phyloP scores from a whole-genome alignment of 2,329 filamentous ascomycete species.

The Neonectria neomacrospora region DNA sequence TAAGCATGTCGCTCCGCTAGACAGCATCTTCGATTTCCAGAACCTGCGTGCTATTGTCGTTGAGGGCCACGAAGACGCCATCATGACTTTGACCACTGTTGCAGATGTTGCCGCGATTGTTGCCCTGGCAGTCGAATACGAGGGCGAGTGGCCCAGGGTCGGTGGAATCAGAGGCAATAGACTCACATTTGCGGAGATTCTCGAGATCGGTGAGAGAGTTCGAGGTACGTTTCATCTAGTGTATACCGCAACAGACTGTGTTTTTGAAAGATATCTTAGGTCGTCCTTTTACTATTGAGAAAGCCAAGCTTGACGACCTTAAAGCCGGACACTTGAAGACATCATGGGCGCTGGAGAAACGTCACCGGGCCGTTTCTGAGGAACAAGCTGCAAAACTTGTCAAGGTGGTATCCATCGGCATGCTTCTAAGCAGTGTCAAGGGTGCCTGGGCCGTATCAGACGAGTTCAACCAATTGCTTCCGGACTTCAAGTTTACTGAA shows the following conservation, averaged over 20 bases:
- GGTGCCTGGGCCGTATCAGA: background rate
- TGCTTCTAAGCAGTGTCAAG: background rate
- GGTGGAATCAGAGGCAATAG: constrained; percentile 54
- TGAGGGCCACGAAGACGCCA: constrained; percentile 50
- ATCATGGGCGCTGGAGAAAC: constrained; percentile 34
- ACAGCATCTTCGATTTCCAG: constrained; percentile 50
- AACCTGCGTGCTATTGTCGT: background rate
- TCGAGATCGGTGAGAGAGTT: constrained; percentile 50
- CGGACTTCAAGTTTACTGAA: background rate
- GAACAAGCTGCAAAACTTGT: background rate
- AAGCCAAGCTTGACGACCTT: constrained; percentile 35
- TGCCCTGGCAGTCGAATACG: constrained; percentile 54
- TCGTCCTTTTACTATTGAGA: constrained; percentile 35
- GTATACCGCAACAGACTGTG: background rate
- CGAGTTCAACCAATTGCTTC: background rate
- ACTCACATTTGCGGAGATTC: constrained; percentile 49
- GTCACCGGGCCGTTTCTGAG: background rate
- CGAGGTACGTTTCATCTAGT: constrained; percentile 47
- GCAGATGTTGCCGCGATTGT: constrained; percentile 55
- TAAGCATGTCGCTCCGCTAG: constrained; percentile 55
- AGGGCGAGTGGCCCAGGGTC: constrained; percentile 54
- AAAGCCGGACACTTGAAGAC: constrained; percentile 35
- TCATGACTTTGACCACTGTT: constrained; percentile 56
- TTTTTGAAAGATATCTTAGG: constrained; percentile 25
- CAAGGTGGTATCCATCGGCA: background rate